A percentile compares a stretch with the other conserved stretches of the same genome.
Evolutionary conservation across 2,329 filamentous ascomycete genomes (phyloP).

Genomic region (Claviceps pazoutovae): DNA sequence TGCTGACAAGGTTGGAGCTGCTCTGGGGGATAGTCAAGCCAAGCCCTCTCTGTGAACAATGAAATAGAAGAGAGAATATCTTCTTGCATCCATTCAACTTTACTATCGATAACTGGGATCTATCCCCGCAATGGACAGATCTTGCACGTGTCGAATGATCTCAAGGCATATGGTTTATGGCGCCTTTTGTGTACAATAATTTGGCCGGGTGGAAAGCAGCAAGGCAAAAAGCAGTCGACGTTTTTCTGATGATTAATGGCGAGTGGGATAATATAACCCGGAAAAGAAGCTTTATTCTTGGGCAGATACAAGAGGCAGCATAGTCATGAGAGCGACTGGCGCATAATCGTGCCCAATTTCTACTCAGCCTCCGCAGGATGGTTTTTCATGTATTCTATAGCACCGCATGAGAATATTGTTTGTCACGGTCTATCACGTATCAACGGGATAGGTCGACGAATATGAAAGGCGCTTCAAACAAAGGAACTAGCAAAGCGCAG

Average conservation of each 20-base stretch:
- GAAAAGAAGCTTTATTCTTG: background rate
- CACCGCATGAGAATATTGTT: constrained; percentile 10
- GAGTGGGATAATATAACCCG: background rate
- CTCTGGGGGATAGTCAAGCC: constrained; percentile 30
- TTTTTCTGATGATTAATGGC: background rate
- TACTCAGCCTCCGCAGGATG: constrained; percentile 13
- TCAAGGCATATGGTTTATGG: background rate
- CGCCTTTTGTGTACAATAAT: constrained; percentile 5
- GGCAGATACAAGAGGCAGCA: constrained; percentile 9
- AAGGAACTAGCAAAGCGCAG: no score
- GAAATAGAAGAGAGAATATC: background rate
- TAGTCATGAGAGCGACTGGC: constrained; percentile 10
- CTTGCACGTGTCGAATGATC: background rate
- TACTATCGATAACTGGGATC: background rate
- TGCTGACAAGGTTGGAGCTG: constrained; percentile 34
- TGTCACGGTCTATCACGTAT: constrained; percentile 10
- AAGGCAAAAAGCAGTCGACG: background rate
- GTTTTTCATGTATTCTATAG: constrained; percentile 16
- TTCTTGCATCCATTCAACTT: background rate
- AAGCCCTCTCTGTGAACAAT: constrained; percentile 36
- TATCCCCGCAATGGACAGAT: background rate
- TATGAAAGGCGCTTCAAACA: background rate
- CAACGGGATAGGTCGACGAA: background rate
- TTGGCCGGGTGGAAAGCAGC: background rate
- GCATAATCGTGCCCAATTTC: constrained; percentile 12